phyloP scores from a whole-genome alignment of 306 rosid species.

The Rubus parviflorus region DNA sequence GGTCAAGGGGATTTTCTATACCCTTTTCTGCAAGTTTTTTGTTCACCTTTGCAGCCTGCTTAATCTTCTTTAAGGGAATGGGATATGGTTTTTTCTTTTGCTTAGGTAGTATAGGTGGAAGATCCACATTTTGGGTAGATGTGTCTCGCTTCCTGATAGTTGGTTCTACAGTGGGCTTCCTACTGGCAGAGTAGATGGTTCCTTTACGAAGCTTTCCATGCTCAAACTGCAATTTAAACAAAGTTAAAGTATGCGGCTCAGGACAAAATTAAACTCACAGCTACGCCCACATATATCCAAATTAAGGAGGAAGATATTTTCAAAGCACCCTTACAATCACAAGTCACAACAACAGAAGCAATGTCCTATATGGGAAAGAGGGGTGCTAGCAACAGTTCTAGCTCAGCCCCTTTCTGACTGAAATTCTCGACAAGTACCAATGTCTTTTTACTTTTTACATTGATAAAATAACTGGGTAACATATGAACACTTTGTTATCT shows the following conservation, averaged over 20 bases:
- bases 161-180: constrained; percentile 40
- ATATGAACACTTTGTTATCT: not conserved
- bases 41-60: constrained; percentile 56
- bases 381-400: not conserved
- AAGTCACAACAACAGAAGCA: not conserved
- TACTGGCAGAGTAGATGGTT: constrained; percentile 42
- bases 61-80: constrained; percentile 72
- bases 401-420: not conserved
- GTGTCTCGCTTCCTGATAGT: constrained; percentile 35
- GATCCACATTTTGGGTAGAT: constrained; percentile 71
- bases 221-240: constrained; percentile 47
- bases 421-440: not conserved
- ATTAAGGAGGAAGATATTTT: not conserved
- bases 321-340: not conserved
- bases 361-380: not conserved
- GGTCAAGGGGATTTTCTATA: constrained; percentile 79
- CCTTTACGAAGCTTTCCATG: constrained; percentile 37
- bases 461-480: not conserved
- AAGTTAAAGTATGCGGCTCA: constrained; percentile 24
- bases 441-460: not conserved
- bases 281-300: not conserved
- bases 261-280: not conserved
- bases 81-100: constrained; percentile 89
- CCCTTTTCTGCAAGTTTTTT: constrained; percentile 76
- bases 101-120: constrained; percentile 66